Evolutionary conservation across 163 green algal species (phyloP), one percentile per base, ranked within the genome.

Genomic region (Chlorella variabilis): DNA sequence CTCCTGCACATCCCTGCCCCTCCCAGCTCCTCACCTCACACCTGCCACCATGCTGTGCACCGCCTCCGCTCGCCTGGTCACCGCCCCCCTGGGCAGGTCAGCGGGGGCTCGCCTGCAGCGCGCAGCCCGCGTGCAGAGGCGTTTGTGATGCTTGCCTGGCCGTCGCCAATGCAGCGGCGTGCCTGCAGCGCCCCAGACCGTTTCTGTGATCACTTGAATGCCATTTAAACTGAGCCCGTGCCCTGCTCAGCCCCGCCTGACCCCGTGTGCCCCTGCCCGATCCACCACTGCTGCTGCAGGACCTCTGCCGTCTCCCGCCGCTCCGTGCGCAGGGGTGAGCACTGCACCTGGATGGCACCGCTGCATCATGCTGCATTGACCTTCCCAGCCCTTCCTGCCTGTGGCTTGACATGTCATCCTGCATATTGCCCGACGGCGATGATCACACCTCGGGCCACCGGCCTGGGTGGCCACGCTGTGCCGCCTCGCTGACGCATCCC

Each of bases 291-390:
- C 18, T 67, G 59, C 18, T 67, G 59, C 59, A 67, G 59, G 59
- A 36, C n/a, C 59, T 9, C 59, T 38, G 59, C 59, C 8, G 59
- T 67, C 5, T 67, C 59, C 59, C 59, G 59, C 7, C 59, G 59
- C n/a, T 67, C n/a, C 5, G 29, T 67, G n/a, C 59, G 59, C 59
- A 67, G 29, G 59, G 59, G 59, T 67, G 59, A 67, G 59, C 25
- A 15, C 54, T 54, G 45, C 45, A 54, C 23, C 54, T 33, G 18
- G 23, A 63, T 33, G 23, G 18, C 18, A 33, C 54, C 15, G 20
- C 23, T 33, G 54, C 54, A 9, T 33, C 54, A 9, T 29, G 15
- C 54, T 33, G 23, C 23, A 9, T 33, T 63, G 54, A n/a, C 6
- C 54, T 63, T 63, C 18, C 54, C 54, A 29, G 54, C 6, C 20